These are phyloP conservation scores for Mrakia gelida DNA, from an alignment of 768 basidiomycete genomes.

Conservation along the genomic window DNA sequence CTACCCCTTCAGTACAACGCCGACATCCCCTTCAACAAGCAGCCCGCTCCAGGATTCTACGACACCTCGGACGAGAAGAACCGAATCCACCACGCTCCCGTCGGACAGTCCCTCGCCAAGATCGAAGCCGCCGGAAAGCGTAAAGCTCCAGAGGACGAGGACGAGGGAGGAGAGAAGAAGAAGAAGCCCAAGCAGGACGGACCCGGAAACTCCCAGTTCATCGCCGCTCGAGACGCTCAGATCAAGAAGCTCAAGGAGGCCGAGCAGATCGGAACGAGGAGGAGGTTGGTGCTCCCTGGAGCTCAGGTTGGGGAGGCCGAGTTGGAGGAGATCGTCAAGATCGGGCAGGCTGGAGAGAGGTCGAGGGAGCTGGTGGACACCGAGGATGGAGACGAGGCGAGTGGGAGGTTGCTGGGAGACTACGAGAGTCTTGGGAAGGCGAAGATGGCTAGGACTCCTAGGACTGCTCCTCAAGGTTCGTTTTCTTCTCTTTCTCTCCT, in stretches of 20 bases:
- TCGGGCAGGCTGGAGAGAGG: conserved; percentile 84
- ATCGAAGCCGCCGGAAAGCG: conserved; percentile 78
- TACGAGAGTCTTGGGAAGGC: conserved; percentile 87
- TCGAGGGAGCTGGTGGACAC: conserved; percentile 78
- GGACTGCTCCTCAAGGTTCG: conserved; percentile 89
- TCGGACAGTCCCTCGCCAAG: conserved; percentile 84
- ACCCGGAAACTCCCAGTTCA: conserved; percentile 83
- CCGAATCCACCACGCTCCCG: conserved; percentile 72
- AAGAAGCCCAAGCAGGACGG: conserved; percentile 64
- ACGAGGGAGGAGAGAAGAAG: conserved; percentile 63
- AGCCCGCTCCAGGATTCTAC: conserved; percentile 91
- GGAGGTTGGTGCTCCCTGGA: conserved; percentile 74
- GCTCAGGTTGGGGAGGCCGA: conserved; percentile 94
- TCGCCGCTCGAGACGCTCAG: conserved; percentile 94
- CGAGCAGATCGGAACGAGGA: conserved; percentile 82
- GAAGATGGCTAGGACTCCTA: conserved; percentile 85
- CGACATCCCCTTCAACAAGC: conserved; percentile 98
- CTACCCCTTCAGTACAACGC: conserved; percentile 78
- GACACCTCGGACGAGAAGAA: conserved; percentile 93
- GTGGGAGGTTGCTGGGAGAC: conserved; percentile 78
- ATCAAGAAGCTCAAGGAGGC: conserved; percentile 97
- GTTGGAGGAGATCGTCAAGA: conserved; percentile 97
- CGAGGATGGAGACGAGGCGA: conserved; percentile 66
- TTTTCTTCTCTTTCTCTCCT: conserved; percentile 34
- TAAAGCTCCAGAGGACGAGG: conserved; percentile 84